phyloP scores from a whole-genome alignment of 768 basidiomycete species.

The Lactarius sp. region DNA sequence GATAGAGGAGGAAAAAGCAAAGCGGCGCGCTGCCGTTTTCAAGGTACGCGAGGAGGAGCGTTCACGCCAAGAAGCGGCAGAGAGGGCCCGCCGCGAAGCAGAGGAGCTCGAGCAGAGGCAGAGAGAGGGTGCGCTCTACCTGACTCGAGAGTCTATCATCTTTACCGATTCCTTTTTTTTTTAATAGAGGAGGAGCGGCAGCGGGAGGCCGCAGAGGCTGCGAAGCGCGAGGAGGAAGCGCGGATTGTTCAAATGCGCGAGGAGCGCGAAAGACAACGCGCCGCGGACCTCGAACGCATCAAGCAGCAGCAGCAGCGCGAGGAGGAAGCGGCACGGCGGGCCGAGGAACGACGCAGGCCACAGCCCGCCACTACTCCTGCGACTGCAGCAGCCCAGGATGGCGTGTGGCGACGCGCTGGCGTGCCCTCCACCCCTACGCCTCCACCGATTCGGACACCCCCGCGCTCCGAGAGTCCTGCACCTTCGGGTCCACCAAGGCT shows the following conservation, averaged over 20 bases:
- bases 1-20: slow-evolving; percentile 81
- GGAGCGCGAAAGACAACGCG: slow-evolving; percentile 47
- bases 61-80: slow-evolving; percentile 39
- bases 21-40: slow-evolving; percentile 52
- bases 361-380: slow-evolving; percentile 31
- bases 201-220: slow-evolving; percentile 32
- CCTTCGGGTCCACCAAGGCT: slow-evolving; percentile 29
- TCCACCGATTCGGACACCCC: slow-evolving; percentile 33
- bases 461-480: slow-evolving; percentile 54
- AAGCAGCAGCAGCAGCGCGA: slow-evolving; percentile 60
- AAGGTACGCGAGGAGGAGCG: slow-evolving; percentile 58
- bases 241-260: slow-evolving; percentile 46
- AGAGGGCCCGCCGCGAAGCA: slow-evolving; percentile 31
- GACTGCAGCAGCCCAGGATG: slow-evolving; percentile 21
- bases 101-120: slow-evolving; percentile 41
- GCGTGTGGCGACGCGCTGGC: slow-evolving; percentile 28
- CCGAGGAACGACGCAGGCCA: slow-evolving; percentile 34
- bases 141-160: background rate
- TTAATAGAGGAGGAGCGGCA: slow-evolving; percentile 30
- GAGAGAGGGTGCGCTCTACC: slow-evolving; percentile 47
- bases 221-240: slow-evolving; percentile 61
- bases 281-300: slow-evolving; percentile 48
- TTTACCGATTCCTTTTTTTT: background rate
- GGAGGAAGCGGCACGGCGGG: slow-evolving; percentile 46
- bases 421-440: slow-evolving; percentile 16